phyloP scores from a whole-genome alignment of 495 filamentous ascomycete species.

The Neurospora tetrasperma region DNA sequence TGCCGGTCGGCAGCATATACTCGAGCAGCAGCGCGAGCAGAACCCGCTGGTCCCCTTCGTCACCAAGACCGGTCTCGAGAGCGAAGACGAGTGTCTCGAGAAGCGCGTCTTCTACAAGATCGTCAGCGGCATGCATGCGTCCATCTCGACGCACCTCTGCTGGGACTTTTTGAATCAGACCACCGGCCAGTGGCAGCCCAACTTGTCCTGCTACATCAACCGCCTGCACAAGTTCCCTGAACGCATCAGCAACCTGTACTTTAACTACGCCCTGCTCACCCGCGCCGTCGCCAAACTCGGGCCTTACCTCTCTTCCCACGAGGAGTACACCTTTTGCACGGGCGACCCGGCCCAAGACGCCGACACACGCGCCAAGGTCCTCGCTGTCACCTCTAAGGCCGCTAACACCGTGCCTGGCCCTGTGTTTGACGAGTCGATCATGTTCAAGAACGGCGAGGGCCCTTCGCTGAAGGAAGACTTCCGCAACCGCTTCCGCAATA shows the following conservation, averaged over 20 bases:
- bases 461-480: constrained; percentile 90
- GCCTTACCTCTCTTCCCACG: constrained; percentile 51
- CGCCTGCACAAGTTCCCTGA: constrained; percentile 78
- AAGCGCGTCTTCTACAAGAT: constrained; percentile 96
- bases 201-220: constrained; percentile 77
- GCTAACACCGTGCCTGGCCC: constrained; percentile 42
- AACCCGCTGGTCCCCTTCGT: constrained; percentile 41
- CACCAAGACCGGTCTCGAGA: constrained; percentile 47
- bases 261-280: constrained; percentile 91
- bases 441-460: constrained; percentile 72
- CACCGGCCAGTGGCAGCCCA: constrained; percentile 89
- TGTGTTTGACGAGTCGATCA: constrained; percentile 88
- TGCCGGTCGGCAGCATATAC: constrained; percentile 51
- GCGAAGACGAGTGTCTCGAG: constrained; percentile 88
- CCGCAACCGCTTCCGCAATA: constrained; percentile 92
- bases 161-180: constrained; percentile 94
- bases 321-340: constrained; percentile 77
- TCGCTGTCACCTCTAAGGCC: constrained; percentile 59
- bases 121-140: constrained; percentile 94
- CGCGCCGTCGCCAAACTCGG: constrained; percentile 88
- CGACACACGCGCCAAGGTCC: constrained; percentile 68
- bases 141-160: constrained; percentile 91
- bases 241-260: constrained; percentile 93
- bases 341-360: constrained; percentile 72
- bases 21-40: constrained; percentile 41